Evolutionary conservation across 331 rosid species (phyloP).

Genomic region (Pyracantha coccinea): DNA sequence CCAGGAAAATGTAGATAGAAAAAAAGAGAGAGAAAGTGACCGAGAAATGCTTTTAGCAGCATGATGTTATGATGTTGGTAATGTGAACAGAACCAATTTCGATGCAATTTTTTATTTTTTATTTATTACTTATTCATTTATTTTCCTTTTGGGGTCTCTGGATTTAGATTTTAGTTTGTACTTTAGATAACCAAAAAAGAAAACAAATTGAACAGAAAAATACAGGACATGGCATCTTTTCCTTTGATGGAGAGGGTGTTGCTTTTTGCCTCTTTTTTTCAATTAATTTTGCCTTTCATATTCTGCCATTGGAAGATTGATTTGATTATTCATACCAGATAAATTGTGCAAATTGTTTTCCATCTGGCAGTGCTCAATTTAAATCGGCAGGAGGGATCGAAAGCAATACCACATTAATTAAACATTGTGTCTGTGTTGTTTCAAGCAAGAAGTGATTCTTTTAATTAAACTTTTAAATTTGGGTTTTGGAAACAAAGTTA

Average conservation of each 20-base stretch:
- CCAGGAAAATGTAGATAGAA: conserved; percentile 18
- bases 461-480: neutral
- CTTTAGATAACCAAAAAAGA: conserved; percentile 18
- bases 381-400: neutral
- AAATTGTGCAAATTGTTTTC: conserved; percentile 10
- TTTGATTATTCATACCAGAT: conserved; percentile 19
- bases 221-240: conserved; percentile 34
- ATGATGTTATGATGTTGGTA: neutral
- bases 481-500: neutral
- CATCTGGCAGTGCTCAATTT: neutral
- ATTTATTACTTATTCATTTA: neutral
- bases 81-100: conserved; percentile 19
- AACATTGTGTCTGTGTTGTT: neutral
- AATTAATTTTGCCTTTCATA: neutral
- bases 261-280: neutral
- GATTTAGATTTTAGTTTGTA: conserved; percentile 17
- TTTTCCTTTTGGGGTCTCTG: conserved; percentile 5
- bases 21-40: neutral
- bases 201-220: conserved; percentile 19
- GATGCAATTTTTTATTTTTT: conserved; percentile 5
- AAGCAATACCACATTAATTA: conserved; percentile 9
- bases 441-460: neutral
- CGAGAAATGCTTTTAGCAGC: neutral
- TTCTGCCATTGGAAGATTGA: conserved; percentile 6
- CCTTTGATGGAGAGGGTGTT: conserved; percentile 8